Conservation (phyloP, 306 rosid species). For the Dryas drummondii region DNA sequence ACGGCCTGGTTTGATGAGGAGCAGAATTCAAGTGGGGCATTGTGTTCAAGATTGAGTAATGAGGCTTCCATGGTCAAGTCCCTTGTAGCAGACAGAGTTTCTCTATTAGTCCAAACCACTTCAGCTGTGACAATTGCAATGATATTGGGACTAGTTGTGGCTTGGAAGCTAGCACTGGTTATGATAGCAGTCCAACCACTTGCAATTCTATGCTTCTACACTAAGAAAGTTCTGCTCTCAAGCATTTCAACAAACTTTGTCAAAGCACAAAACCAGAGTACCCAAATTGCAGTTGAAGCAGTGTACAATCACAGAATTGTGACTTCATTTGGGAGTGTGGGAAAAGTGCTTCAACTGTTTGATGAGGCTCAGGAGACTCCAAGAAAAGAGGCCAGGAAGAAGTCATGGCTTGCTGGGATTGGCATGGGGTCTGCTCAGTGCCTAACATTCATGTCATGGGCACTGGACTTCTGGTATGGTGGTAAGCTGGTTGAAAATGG, state of each 20-base stretch:
- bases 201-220: conserved; percentile 77
- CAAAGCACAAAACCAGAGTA: conserved; percentile 80
- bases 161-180: conserved; percentile 90
- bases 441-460: conserved; percentile 94
- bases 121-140: conserved; percentile 86
- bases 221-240: conserved; percentile 78
- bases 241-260: conserved; percentile 63
- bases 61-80: conserved; percentile 93
- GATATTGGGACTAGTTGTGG: conserved; percentile 80
- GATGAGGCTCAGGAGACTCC: conserved; percentile 87
- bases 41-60: conserved; percentile 81
- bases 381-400: conserved; percentile 77
- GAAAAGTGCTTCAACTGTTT: conserved; percentile 58
- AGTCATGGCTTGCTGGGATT: conserved; percentile 85
- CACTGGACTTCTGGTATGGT: conserved; percentile 97
- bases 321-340: conserved; percentile 65
- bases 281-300: conserved; percentile 91
- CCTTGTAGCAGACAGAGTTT: conserved; percentile 82
- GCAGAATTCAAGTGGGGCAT: conserved; percentile 76
- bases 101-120: conserved; percentile 73
- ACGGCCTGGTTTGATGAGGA: conserved; percentile 95
- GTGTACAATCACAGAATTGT: conserved; percentile 88
- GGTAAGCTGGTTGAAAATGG: conserved; percentile 68
- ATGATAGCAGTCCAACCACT: conserved; percentile 93
- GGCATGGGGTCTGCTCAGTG: conserved; percentile 99